phyloP scores from a whole-genome alignment of 23 red algal species.

The Chondrus crispus region DNA sequence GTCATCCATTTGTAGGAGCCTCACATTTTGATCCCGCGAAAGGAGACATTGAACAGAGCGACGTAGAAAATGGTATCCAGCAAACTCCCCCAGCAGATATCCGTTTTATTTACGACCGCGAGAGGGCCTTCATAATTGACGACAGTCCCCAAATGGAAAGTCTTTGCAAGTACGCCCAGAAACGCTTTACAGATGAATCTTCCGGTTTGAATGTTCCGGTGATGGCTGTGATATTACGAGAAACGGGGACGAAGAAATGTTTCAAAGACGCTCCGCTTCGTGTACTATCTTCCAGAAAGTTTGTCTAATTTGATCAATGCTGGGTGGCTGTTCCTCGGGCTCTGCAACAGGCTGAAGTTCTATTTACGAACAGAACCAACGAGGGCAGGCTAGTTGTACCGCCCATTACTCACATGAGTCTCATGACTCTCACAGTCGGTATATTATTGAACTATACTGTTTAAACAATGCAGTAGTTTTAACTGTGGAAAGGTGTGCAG shows the following conservation, averaged over 20 bases:
- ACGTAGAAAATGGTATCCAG: background rate
- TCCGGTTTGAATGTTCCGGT: background rate
- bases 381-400: background rate
- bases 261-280: background rate
- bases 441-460: background rate
- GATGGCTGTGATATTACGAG: background rate
- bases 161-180: background rate
- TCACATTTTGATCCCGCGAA: background rate
- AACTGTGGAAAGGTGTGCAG: background rate
- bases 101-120: background rate
- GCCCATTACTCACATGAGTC: background rate
- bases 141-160: background rate
- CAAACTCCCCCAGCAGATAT: background rate
- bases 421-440: too few relatives aligned
- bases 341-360: background rate
- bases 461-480: background rate
- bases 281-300: background rate
- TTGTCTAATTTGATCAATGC: background rate
- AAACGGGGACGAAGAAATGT: background rate
- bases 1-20: background rate
- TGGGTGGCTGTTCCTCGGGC: background rate
- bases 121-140: background rate
- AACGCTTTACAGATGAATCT: background rate
- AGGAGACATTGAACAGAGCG: background rate
- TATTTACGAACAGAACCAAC: background rate